phyloP scores from a whole-genome alignment of 768 basidiomycete genomes.

The Erythrobasidium yunnanense region DNA sequence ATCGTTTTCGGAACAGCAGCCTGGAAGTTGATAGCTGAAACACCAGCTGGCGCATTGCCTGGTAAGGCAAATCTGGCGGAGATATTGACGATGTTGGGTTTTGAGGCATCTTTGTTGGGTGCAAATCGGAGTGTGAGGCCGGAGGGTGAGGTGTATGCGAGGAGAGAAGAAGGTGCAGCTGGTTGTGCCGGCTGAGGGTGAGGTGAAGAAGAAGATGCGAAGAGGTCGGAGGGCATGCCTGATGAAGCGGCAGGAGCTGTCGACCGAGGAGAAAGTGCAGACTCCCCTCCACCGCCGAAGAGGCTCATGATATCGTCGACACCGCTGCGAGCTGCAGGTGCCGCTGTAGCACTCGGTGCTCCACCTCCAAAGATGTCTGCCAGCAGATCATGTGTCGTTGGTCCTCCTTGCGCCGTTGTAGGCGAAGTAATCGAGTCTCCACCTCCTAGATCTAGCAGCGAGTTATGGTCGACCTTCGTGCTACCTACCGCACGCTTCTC shows the following conservation, averaged over 20 bases:
- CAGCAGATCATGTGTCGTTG: constrained; percentile 69
- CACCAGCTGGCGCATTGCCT: constrained; percentile 45
- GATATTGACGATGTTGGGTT: constrained; percentile 83
- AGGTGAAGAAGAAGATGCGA: constrained; percentile 32
- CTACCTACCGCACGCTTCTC: constrained; percentile 95
- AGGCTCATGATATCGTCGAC: constrained; percentile 86
- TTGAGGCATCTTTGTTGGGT: constrained; percentile 65
- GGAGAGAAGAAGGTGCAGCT: constrained; percentile 48
- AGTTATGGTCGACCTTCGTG: constrained; percentile 61
- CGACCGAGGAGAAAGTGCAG: constrained; percentile 41
- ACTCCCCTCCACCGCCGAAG: constrained; percentile 51
- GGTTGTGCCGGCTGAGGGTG: constrained; percentile 40
- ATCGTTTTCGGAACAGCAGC: constrained; percentile 96
- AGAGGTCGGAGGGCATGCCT: constrained; percentile 37
- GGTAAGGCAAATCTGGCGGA: constrained; percentile 72
- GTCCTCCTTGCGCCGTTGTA: constrained; percentile 45
- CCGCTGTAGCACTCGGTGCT: constrained; percentile 42
- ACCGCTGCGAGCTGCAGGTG: constrained; percentile 46
- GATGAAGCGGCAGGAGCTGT: constrained; percentile 38
- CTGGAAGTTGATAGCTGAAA: constrained; percentile 72
- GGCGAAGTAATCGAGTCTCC: constrained; percentile 53
- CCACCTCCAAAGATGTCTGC: constrained; percentile 68
- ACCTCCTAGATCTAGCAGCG: constrained; percentile 64
- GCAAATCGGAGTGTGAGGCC: constrained; percentile 78
- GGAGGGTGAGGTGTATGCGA: constrained; percentile 86